Conservation (phyloP, 495 filamentous ascomycete species). For the Aspergillus carlsbadensis region DNA sequence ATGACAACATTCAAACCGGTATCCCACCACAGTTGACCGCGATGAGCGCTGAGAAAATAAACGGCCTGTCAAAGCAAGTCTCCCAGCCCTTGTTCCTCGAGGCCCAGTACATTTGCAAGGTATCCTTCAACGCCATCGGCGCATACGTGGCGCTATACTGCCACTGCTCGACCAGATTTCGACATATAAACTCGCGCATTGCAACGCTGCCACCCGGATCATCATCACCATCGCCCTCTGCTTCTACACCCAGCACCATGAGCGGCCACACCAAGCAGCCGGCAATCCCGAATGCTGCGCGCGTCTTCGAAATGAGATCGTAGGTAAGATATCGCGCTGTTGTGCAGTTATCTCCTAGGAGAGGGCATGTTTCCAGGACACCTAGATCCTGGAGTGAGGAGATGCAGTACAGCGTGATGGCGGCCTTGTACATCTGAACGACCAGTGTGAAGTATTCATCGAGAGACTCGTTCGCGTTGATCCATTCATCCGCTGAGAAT, state of each 20-base stretch:
- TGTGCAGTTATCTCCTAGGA: not conserved
- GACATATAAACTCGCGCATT: conserved; percentile 22
- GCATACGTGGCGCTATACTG: conserved; percentile 15
- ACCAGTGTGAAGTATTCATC: conserved; percentile 28
- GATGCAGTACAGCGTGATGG: conserved; percentile 32
- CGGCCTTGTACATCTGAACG: conserved; percentile 27
- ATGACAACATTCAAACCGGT: no score
- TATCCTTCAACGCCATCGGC: conserved; percentile 19
- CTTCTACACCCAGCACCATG: conserved; percentile 32
- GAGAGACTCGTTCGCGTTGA: conserved; percentile 11
- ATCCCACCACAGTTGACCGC: no score
- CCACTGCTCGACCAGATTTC: conserved; percentile 20
- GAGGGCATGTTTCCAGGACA: conserved; percentile 15
- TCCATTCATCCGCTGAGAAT: no score
- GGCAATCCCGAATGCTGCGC: conserved; percentile 10
- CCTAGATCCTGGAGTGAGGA: conserved; percentile 28
- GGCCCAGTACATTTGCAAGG: conserved; percentile 32
- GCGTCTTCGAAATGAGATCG: conserved; percentile 15
- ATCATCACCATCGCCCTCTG: conserved; percentile 5
- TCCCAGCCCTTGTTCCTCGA: conserved; percentile 30
- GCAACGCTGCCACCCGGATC: not conserved
- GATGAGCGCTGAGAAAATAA: no score
- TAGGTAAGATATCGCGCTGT: conserved; percentile 5
- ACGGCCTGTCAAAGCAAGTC: conserved; percentile 31
- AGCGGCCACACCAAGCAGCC: conserved; percentile 34